Evolutionary conservation across 2,329 filamentous ascomycete species (phyloP), one percentile per base, ranked within the genome.

Genomic region (Xylariales sp.): DNA sequence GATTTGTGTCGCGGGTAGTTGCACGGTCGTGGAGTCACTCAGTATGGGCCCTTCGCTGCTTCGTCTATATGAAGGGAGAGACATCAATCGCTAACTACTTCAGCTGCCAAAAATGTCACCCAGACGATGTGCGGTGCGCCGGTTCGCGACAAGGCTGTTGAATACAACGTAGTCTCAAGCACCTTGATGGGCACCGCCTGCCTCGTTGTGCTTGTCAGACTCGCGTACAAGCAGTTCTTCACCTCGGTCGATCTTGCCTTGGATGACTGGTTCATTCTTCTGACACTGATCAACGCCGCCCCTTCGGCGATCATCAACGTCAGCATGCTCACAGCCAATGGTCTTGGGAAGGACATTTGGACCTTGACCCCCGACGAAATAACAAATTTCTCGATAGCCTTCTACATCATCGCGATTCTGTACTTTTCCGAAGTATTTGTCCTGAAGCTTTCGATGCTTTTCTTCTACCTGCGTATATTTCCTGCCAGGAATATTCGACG

Each of bases 391-490:
- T 39, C 57, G 10, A 44, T 57, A 19, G 51, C 51, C 14, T 59
- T 59, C 20, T 54, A 58, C 41, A 40, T 56, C 22, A 40, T 40
- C 22, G 29, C 28, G 19, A 28, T 33, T 3, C 31, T 53, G 34
- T 60, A 60, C 44, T 59, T 60, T 33, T 43, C 46, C 3, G 52
- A 54, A 11, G 49, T 57, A 2, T 47, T 51, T 4, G 38, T 60
- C 14, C 55, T 55, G 15, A 59, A 58, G 45, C 49, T 59, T 38
- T 49, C 53, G 18, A 58, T 59, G 31, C 46, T 60, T 5, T 55
- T 45, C 27, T 48, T 59, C 9, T 60, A 60, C 32, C 45, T 59
- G n/a, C 56, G 55, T 18, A 45, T 60, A 8, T 57, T 60, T 41
- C 51, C 50, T 37, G 58, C 54, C 50, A 49, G 37, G 12, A 51